phyloP scores from a whole-genome alignment of 2,329 filamentous ascomycete genomes.

The Hypoxylon sp. region DNA sequence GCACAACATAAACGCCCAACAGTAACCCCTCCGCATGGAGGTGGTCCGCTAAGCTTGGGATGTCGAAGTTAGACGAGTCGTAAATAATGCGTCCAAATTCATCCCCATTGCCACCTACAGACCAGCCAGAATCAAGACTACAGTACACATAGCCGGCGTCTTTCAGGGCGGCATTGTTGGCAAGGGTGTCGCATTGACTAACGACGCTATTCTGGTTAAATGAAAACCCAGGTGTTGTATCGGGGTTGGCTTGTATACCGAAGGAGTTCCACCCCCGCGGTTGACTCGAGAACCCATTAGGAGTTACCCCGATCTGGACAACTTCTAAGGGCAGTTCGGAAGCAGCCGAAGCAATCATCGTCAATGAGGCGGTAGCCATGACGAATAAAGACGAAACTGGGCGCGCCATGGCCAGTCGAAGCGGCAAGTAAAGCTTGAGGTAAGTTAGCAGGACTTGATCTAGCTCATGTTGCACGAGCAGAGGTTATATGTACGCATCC shows the following conservation, averaged over 20 bases:
- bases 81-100: constrained; percentile 49
- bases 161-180: constrained; percentile 32
- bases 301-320: constrained; percentile 36
- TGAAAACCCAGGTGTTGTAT: constrained; percentile 33
- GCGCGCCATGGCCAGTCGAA: background rate
- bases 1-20: constrained; percentile 51
- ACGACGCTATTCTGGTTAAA: constrained; percentile 44
- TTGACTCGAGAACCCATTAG: constrained; percentile 45
- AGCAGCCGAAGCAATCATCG: background rate
- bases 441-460: background rate
- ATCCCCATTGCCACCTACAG: constrained; percentile 43
- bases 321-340: constrained; percentile 16
- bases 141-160: constrained; percentile 48
- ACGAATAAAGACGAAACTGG: background rate
- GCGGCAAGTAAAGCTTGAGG: background rate
- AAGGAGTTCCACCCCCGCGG: constrained; percentile 50
- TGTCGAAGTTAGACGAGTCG: constrained; percentile 46
- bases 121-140: constrained; percentile 52
- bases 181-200: constrained; percentile 46
- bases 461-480: background rate
- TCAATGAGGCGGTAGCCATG: background rate
- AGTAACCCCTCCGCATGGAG: constrained; percentile 47
- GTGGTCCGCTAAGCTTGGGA: constrained; percentile 45
- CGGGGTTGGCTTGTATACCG: constrained; percentile 45
- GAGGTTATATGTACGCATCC: background rate